Conservation (phyloP, 1,139 yeast genomes). For the Kodamaea anthophila region DNA sequence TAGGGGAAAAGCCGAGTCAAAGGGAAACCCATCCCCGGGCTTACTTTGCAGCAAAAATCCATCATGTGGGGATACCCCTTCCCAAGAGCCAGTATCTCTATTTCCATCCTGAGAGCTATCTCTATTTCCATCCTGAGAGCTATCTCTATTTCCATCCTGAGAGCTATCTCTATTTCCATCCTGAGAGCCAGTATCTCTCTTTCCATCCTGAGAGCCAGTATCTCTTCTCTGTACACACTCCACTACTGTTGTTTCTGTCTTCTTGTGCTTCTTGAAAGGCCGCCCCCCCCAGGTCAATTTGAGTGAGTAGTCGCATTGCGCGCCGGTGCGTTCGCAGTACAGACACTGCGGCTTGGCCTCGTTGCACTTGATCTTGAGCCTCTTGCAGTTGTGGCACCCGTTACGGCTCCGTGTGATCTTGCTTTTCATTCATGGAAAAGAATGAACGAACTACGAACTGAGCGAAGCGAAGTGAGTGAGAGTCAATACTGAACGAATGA, state of each 20-base stretch:
- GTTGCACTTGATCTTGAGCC: slow-evolving; percentile 67
- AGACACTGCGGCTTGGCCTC: slow-evolving; percentile 62
- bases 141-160: background rate
- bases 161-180: too few species aligned
- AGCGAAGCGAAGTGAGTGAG: too few species aligned
- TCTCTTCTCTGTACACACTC: too few species aligned
- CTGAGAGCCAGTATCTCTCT: background rate
- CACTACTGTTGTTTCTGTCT: background rate
- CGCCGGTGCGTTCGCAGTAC: slow-evolving; percentile 45
- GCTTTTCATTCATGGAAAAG: too few species aligned
- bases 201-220: background rate
- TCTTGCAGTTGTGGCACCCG: slow-evolving; percentile 69
- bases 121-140: background rate
- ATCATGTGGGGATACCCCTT: background rate
- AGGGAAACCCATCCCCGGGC: background rate
- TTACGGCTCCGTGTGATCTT: slow-evolving; percentile 23
- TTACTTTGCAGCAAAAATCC: background rate
- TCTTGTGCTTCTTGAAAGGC: slow-evolving; percentile 43
- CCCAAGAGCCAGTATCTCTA: background rate
- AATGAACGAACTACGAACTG: too few species aligned
- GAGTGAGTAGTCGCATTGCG: slow-evolving; percentile 58
- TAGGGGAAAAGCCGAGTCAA: background rate
- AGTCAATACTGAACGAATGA: too few species aligned
- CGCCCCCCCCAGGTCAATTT: slow-evolving; percentile 76
- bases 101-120: background rate